Evolutionary conservation across 2,329 filamentous ascomycete genomes (phyloP).

Genomic region (Coniochaeta ligniaria): DNA sequence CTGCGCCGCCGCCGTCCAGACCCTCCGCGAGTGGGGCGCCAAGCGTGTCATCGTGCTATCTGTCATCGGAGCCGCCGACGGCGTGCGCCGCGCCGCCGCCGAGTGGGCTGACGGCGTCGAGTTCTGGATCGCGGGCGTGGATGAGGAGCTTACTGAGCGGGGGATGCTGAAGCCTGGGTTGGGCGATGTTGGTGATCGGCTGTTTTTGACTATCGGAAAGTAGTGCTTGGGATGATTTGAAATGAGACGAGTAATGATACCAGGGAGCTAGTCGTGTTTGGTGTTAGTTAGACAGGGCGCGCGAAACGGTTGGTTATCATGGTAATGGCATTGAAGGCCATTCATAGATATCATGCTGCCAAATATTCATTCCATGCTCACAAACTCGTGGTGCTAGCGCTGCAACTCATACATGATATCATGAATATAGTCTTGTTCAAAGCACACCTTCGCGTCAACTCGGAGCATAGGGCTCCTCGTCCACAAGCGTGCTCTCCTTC

Average conservation of each 20-base stretch:
- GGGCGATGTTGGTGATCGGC: slow-evolving; percentile 82
- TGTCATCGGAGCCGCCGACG: slow-evolving; percentile 65
- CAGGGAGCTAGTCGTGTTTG: neutral
- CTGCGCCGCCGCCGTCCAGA: slow-evolving; percentile 81
- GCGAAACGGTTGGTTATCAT: neutral
- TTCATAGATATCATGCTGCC: no score
- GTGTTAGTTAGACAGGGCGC: neutral
- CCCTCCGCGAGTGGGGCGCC: slow-evolving; percentile 87
- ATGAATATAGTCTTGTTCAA: neutral
- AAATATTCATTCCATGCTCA: no score
- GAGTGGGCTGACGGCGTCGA: slow-evolving; percentile 75
- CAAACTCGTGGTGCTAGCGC: no score
- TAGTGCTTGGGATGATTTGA: slow-evolving; percentile 26
- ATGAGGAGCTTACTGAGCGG: slow-evolving; percentile 62
- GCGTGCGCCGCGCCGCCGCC: slow-evolving; percentile 62
- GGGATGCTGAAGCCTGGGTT: slow-evolving; percentile 90
- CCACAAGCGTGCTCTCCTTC: slow-evolving; percentile 68
- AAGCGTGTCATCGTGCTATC: slow-evolving; percentile 68
- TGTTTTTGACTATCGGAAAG: slow-evolving; percentile 87
- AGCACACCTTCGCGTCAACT: neutral
- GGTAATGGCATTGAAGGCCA: neutral
- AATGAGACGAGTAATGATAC: neutral
- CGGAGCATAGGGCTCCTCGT: slow-evolving; percentile 59
- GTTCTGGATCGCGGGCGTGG: slow-evolving; percentile 77
- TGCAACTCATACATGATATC: neutral